Evolutionary conservation across 495 filamentous ascomycete genomes (phyloP), one percentile per base, ranked within the genome.

Genomic region (Staphylotrichum tortipilum): DNA sequence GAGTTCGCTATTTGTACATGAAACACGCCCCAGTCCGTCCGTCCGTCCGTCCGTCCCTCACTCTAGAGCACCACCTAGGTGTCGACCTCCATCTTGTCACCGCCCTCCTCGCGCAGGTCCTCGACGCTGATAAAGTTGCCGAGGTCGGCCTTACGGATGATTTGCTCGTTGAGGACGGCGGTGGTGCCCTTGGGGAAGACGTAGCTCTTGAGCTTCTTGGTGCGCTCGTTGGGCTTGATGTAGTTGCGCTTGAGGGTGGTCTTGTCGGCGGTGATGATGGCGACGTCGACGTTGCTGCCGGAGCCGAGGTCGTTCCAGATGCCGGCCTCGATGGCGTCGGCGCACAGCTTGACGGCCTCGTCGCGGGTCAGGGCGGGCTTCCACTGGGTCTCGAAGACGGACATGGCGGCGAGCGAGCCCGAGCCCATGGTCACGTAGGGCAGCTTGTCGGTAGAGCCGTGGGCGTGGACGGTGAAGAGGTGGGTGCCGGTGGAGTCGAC

Each of bases 371-470:
- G 61, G 47, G 82, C 70, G 18, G 81, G 73, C 78, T 88, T 87
- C 94, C 94, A 99, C 68, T 81, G 83, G 46, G 90, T 90, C 77
- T 99, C 94, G 57, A 99, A 99, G 31, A 99, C 85, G 0, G 88
- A 86, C 94, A 99, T 99, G 48, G 94, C 94, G 11, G 94, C 94
- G 48, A 99, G 74, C 30, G 86, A 92, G 28, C 94, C 94, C 12
- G 86, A 92, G 36, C 94, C 94, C 94, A 99, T 97, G 26, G 94
- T 99, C 58, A 99, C 94, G 67, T 99, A 99, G 15, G 94, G 94
- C 26, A 99, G 82, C 75, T 99, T 99, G 72, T 99, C 94, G 38
- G 94, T 99, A 45, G 85, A 90, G 37, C 94, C 94, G 76, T 99
- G 94, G 24, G 94, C 94, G 73, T 99, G 94, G 10, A 99, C 94